Evolutionary conservation across 352 stramenopile genomes (phyloP).

Genomic region (Globisporangium iwayamae): DNA sequence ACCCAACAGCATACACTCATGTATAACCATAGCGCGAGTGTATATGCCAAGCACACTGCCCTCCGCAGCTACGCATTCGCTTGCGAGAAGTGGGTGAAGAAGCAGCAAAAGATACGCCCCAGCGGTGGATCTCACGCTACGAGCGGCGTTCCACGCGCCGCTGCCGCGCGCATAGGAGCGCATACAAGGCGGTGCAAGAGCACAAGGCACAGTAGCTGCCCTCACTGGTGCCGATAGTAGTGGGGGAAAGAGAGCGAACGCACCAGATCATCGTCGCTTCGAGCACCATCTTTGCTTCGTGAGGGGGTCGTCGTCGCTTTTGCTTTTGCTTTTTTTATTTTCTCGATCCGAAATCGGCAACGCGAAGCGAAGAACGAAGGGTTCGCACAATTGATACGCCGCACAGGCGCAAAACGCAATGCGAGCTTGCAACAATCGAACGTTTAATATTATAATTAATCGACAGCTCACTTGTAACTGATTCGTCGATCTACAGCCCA

Average conservation of each 20-base stretch:
- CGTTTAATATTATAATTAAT: too few relatives aligned
- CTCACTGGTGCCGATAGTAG: not conserved
- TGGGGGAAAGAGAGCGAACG: conserved; percentile 12
- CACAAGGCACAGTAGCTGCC: not conserved
- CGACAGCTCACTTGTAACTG: too few relatives aligned
- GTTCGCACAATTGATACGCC: not conserved
- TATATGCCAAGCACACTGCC: not conserved
- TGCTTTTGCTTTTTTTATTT: conserved; percentile 1
- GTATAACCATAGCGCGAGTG: not conserved
- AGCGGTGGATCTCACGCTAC: not conserved
- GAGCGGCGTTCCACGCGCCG: not conserved
- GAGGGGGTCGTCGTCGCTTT: conserved; percentile 11
- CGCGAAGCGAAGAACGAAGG: not conserved
- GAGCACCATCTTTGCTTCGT: conserved; percentile 59
- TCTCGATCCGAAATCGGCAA: conserved; percentile 7
- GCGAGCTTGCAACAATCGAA: too few relatives aligned
- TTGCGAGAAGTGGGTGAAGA: not conserved
- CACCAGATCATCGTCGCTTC: conserved; percentile 89
- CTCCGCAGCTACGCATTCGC: not conserved
- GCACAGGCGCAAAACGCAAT: too few relatives aligned
- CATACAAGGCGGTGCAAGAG: not conserved
- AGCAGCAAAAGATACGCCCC: conserved; percentile 5
- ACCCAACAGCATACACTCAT: not conserved
- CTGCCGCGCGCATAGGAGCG: not conserved
- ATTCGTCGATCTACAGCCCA: too few relatives aligned